Percentiles rank a stretch among this genome's conserved stretches.
Conservation (phyloP, 208 protist genomes). For the Angomonas deanei region DNA sequence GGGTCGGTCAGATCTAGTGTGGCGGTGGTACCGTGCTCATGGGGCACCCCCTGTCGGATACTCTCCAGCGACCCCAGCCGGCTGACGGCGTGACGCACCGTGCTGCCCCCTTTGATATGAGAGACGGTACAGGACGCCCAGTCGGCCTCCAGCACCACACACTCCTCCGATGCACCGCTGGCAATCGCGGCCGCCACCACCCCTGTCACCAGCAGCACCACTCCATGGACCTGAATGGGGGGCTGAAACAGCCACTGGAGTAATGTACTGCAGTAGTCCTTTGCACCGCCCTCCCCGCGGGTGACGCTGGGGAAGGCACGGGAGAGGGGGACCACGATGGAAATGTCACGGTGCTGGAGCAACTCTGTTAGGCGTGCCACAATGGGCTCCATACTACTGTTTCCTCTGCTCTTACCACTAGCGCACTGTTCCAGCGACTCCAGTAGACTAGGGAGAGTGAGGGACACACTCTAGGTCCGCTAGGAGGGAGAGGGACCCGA, state of each 20-base stretch:
- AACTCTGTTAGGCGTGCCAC: no score
- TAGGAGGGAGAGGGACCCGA: background rate
- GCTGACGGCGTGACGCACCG: background rate
- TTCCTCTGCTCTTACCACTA: background rate
- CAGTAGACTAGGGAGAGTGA: no score
- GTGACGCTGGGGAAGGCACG: no score
- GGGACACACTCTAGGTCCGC: background rate
- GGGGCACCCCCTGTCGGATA: background rate
- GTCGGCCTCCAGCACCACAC: background rate
- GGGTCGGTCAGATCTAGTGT: background rate
- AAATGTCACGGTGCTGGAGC: no score
- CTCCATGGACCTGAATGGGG: background rate
- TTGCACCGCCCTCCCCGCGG: no score
- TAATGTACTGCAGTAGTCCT: background rate
- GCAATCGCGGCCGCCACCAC: background rate
- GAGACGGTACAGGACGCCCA: background rate
- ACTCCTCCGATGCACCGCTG: background rate
- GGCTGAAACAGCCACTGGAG: background rate
- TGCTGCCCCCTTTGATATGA: background rate
- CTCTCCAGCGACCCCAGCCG: background rate
- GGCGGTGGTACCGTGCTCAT: no score
- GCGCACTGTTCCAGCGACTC: no score
- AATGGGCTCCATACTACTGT: background rate
- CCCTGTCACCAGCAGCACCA: background rate
- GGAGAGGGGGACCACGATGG: no score